A percentile compares a stretch with the other conserved stretches of the same genome.
These are phyloP conservation scores for Saccharomycopsis selenospora DNA, from an alignment of 805 yeast genomes.

Conservation along the genomic window DNA sequence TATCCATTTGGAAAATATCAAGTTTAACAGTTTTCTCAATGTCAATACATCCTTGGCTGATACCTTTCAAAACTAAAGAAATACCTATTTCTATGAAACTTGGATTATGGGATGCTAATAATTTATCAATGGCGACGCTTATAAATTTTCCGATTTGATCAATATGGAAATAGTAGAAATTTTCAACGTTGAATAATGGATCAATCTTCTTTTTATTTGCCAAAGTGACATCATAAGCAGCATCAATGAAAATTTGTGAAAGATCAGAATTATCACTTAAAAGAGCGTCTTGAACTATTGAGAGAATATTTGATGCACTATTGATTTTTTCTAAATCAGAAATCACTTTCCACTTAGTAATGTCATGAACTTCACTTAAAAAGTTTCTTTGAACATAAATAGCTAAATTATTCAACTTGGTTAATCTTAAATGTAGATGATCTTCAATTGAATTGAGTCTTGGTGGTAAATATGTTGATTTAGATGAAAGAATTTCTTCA, in stretches of 20 bases:
- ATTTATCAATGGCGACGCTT: neutral
- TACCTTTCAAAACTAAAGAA: conserved; percentile 7
- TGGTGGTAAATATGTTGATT: conserved; percentile 50
- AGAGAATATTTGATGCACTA: conserved; percentile 42
- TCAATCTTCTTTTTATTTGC: neutral
- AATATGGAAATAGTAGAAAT: conserved; percentile 15
- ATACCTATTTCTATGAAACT: conserved; percentile 7
- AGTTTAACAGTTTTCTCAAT: conserved; percentile 8
- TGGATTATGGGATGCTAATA: conserved; percentile 2
- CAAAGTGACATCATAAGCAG: neutral
- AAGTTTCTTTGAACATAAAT: conserved; percentile 42
- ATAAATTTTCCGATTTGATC: conserved; percentile 10
- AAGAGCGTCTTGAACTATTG: conserved; percentile 5
- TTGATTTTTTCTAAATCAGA: conserved; percentile 37
- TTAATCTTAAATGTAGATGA: conserved; percentile 44
- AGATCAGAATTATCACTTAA: conserved; percentile 6
- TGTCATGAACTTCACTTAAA: conserved; percentile 29
- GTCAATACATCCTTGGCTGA: conserved; percentile 18
- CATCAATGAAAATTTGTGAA: conserved; percentile 1
- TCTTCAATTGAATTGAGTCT: conserved; percentile 42
- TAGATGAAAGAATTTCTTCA: conserved; percentile 49
- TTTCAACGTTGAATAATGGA: neutral
- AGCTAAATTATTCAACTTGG: conserved; percentile 39
- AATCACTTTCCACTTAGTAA: conserved; percentile 34
- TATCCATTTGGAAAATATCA: conserved; percentile 8